Evolutionary conservation across 371 early-diverging fungal species (phyloP), one percentile per base, ranked within the genome.

Genomic region (Mycotypha africana): DNA sequence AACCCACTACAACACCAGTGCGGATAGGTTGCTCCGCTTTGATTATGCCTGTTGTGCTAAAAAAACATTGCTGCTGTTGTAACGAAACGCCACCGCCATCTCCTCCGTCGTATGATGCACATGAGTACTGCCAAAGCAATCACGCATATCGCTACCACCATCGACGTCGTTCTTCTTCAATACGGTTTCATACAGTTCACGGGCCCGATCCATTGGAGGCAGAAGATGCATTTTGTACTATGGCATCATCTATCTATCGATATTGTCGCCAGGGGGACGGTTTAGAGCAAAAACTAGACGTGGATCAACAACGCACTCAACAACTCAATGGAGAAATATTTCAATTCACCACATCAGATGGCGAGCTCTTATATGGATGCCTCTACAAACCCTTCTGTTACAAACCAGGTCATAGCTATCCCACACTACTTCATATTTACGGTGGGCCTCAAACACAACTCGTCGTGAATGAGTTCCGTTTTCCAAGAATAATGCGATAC

Each of bases 381-480:
- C 40, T 85, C 8, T 86, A 82, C 57, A 71, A 74, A 33, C 88
- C 88, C 0, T 45, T 53, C 0, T 60, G 65, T 41, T 82, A 80
- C 39, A 41, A 62, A 15, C 49, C 65, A 4, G 78, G 78, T 0
- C 51, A 55, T 30, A 70, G 67, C 20, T 84, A 79, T 41, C 81
- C 82, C 10, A 77, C 79, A 0, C 28, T 84, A 9, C 53, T 82
- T 17, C 65, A 72, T 42, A 70, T 84, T 8, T 84, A 84, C 40
- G 85, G 85, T 14, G 85, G 85, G 0, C 85, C 85, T 2, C 68
- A 75, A 32, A 70, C 77, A 11, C 85, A 79, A 56, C 56, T 84
- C 53, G 86, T 88, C 12, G 78, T 79, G 21, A 87, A 88, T 53
- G 88, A 85, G 19, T 88, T 75, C 52, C 77, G 81, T 38, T 67